Conservation (phyloP, 306 rosid species). For the Trichosanthes cucumerina region DNA sequence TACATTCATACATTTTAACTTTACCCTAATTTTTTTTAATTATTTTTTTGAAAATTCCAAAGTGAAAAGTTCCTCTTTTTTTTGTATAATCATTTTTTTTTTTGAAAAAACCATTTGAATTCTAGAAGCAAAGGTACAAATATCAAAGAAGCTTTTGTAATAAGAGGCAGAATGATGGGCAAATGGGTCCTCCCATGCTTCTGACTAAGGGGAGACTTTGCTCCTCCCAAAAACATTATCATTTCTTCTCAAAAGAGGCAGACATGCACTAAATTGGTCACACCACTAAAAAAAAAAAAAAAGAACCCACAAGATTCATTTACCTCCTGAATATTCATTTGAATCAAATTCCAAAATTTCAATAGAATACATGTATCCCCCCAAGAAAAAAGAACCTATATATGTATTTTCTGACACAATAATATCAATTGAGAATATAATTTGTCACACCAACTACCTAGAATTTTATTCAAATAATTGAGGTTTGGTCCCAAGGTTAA, state of each 20-base stretch:
- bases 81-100: neutral
- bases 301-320: neutral
- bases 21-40: neutral
- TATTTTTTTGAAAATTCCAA: neutral
- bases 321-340: neutral
- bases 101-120: neutral
- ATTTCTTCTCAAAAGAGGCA: neutral
- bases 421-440: neutral
- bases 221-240: slow-evolving; percentile 6
- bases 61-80: neutral
- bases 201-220: neutral
- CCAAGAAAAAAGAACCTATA: neutral
- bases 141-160: neutral
- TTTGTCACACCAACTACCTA: neutral
- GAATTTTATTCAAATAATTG: neutral
- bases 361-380: neutral
- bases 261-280: slow-evolving; percentile 5
- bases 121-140: neutral
- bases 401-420: neutral
- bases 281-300: neutral
- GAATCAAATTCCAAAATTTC: neutral
- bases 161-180: neutral
- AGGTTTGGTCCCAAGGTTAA: neutral
- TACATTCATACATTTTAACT: too few species aligned
- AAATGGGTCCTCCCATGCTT: neutral